Evolutionary conservation across 495 filamentous ascomycete genomes (phyloP).

Genomic region (Talaromyces borbonicus): DNA sequence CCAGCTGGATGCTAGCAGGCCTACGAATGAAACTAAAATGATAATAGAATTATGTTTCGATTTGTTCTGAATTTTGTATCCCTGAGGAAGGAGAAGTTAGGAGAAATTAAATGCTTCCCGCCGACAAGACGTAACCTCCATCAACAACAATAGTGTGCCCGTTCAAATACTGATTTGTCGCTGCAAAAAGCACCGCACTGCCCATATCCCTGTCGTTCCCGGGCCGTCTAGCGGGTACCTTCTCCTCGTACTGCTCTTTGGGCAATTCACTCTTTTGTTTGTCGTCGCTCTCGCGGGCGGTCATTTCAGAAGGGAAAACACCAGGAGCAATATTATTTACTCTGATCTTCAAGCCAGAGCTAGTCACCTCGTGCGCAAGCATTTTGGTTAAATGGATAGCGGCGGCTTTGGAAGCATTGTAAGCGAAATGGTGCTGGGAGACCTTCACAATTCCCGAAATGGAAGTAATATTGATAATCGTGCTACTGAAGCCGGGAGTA

Average conservation of each 20-base stretch:
- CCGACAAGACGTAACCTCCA: slow-evolving; percentile 44
- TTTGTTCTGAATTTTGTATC: neutral
- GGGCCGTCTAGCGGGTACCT: slow-evolving; percentile 49
- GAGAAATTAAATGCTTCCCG: slow-evolving; percentile 18
- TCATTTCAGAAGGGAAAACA: slow-evolving; percentile 48
- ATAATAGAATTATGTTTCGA: too few relatives aligned
- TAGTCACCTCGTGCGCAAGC: slow-evolving; percentile 39
- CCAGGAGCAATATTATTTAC: slow-evolving; percentile 49
- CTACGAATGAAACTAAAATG: neutral
- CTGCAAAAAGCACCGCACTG: slow-evolving; percentile 50
- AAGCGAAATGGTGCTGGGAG: slow-evolving; percentile 43
- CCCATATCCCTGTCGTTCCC: slow-evolving; percentile 71
- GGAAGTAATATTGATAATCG: slow-evolving; percentile 50
- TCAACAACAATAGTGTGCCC: slow-evolving; percentile 60
- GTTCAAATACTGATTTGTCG: slow-evolving; percentile 61
- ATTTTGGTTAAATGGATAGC: slow-evolving; percentile 45
- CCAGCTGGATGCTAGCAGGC: too few relatives aligned
- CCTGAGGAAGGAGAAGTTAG: neutral
- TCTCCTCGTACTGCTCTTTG: slow-evolving; percentile 48
- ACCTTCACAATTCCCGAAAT: slow-evolving; percentile 41
- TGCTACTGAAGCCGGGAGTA: slow-evolving; percentile 38
- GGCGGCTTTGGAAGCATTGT: slow-evolving; percentile 44
- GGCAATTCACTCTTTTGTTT: slow-evolving; percentile 56
- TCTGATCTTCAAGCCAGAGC: slow-evolving; percentile 31
- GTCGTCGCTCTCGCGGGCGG: slow-evolving; percentile 38